Percentiles rank a stretch among this genome's conserved stretches.
Evolutionary conservation across 2,329 filamentous ascomycete genomes (phyloP).

Genomic region (Epichloe gansuensis): DNA sequence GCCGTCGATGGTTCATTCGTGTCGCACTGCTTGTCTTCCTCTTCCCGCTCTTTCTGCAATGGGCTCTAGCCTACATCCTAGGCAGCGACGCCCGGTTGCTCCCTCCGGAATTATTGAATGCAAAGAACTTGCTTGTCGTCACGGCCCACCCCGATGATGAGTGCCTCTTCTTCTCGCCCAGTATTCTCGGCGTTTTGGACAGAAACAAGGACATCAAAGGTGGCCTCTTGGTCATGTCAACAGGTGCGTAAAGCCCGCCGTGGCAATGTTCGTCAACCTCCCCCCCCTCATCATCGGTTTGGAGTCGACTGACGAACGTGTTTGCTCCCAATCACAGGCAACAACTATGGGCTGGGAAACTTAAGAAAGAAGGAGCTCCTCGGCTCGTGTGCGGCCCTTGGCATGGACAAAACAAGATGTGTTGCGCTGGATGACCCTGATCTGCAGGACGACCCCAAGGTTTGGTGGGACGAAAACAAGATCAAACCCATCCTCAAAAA

Average conservation of each 20-base stretch:
- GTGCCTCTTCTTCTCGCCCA: conserved; percentile 21
- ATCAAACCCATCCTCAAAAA: conserved; percentile 20
- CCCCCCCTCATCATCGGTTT: not conserved
- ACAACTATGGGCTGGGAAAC: conserved; percentile 20
- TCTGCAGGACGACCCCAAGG: conserved; percentile 24
- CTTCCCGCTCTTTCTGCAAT: conserved; percentile 21
- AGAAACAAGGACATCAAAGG: conserved; percentile 15
- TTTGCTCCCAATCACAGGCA: conserved; percentile 8
- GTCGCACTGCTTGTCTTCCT: conserved; percentile 6
- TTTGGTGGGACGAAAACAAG: conserved; percentile 24
- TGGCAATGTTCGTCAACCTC: not conserved
- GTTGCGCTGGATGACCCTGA: conserved; percentile 21
- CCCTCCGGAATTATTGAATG: conserved; percentile 19
- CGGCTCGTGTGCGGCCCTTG: conserved; percentile 17
- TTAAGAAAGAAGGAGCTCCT: conserved; percentile 15
- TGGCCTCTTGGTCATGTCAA: conserved; percentile 20
- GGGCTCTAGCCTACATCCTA: conserved; percentile 22
- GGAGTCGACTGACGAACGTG: not conserved
- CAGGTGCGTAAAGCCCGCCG: conserved; percentile 7
- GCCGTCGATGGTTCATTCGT: conserved; percentile 10
- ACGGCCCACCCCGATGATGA: conserved; percentile 29
- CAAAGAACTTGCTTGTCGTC: conserved; percentile 24
- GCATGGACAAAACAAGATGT: conserved; percentile 17
- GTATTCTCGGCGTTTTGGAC: conserved; percentile 18
- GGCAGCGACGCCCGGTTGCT: conserved; percentile 23